Evolutionary conservation across 441 rosid genomes (phyloP).

Genomic region (Pelargonium fulgidum): DNA sequence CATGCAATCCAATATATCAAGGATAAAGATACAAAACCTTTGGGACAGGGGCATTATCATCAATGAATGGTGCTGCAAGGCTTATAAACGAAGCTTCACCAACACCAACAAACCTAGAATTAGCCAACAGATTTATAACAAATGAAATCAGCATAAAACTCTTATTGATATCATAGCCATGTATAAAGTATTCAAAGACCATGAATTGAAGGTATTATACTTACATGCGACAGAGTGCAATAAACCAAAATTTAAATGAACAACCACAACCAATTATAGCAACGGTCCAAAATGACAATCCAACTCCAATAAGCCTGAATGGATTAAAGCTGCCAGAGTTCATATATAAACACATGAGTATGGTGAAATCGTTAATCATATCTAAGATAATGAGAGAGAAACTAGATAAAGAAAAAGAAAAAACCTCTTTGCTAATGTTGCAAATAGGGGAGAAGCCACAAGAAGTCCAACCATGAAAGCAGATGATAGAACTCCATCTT

Average conservation of each 20-base stretch:
- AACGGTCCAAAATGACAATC: constrained; percentile 80
- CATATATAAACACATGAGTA: constrained; percentile 11
- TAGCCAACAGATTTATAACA: neutral
- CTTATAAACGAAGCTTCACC: constrained; percentile 99
- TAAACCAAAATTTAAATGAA: constrained; percentile 83
- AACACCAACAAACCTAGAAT: constrained; percentile 83
- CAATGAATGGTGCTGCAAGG: constrained; percentile 95
- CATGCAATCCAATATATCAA: neutral
- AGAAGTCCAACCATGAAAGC: constrained; percentile 99
- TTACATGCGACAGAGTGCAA: constrained; percentile 83
- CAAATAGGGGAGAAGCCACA: constrained; percentile 85
- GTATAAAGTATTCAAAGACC: constrained; percentile 12
- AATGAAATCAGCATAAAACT: constrained; percentile 14
- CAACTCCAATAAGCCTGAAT: constrained; percentile 90
- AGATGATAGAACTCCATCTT: constrained; percentile 86
- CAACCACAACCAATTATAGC: constrained; percentile 75
- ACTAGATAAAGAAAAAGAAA: neutral
- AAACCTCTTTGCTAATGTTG: constrained; percentile 74
- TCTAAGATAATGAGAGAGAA: constrained; percentile 3
- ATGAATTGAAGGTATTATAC: constrained; percentile 18
- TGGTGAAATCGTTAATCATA: constrained; percentile 14
- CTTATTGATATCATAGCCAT: constrained; percentile 2
- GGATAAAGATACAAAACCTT: constrained; percentile 43
- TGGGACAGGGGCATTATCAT: constrained; percentile 79
- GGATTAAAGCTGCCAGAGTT: constrained; percentile 61